These are phyloP conservation scores for Rehmannia glutinosa DNA, from an alignment of 257 asterid genomes.

Conservation along the genomic window DNA sequence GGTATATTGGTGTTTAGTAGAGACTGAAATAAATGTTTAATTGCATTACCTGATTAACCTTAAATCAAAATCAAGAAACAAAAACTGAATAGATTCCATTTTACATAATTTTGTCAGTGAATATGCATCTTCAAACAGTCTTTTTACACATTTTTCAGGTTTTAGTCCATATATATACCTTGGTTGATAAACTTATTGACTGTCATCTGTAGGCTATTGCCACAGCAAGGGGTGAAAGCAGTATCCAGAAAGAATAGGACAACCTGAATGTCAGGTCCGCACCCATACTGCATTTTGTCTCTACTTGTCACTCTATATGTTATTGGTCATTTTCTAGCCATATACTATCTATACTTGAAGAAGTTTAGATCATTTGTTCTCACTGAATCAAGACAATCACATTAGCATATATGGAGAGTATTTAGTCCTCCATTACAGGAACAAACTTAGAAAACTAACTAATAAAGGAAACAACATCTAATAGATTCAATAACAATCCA, in stretches of 20 bases:
- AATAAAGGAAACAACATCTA: not conserved
- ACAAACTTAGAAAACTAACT: not conserved
- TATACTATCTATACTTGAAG: not conserved
- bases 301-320: conserved; percentile 7
- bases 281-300: not conserved
- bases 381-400: not conserved
- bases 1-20: not conserved
- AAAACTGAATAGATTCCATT: not conserved
- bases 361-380: not conserved
- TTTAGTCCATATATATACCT: not conserved
- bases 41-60: conserved; percentile 3
- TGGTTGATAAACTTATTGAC: conserved; percentile 6
- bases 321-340: too few relatives aligned
- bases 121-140: not conserved
- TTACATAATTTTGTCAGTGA: not conserved
- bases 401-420: not conserved
- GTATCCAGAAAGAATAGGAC: conserved; percentile 93
- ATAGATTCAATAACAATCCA: not conserved
- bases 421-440: not conserved
- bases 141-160: not conserved
- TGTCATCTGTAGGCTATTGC: conserved; percentile 65
- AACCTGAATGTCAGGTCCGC: conserved; percentile 87
- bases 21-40: not conserved
- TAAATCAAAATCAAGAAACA: not conserved
- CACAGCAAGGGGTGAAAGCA: conserved; percentile 89